A percentile compares a stretch with the other conserved stretches of the same genome.
phyloP scores from a whole-genome alignment of 148 eudicot species.

The Chenopodium suecicum region DNA sequence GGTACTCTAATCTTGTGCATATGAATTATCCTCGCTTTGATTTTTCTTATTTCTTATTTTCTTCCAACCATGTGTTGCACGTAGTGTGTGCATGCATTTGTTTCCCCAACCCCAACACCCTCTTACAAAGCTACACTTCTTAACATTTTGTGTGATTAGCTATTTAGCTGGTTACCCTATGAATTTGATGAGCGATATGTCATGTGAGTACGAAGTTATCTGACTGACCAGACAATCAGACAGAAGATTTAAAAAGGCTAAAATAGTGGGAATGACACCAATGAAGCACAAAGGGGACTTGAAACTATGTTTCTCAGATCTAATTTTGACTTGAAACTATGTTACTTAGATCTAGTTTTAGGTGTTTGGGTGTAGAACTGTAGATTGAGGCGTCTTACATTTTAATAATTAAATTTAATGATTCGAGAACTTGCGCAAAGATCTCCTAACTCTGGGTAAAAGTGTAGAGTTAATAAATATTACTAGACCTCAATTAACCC shows the following conservation, averaged over 20 bases:
- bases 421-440: not conserved
- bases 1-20: conserved; percentile 40
- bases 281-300: not conserved
- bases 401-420: not conserved
- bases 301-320: too few species aligned
- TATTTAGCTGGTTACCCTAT: not conserved
- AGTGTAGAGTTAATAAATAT: not conserved
- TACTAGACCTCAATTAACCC: not conserved
- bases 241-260: too few species aligned
- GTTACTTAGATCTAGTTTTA: not conserved
- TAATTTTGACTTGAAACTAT: too few species aligned
- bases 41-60: not conserved
- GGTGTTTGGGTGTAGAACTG: not conserved
- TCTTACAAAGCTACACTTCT: not conserved
- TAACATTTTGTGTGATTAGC: not conserved
- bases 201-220: not conserved
- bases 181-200: not conserved
- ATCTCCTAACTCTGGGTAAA: not conserved
- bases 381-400: not conserved
- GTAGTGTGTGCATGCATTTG: not conserved
- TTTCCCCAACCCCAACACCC: too few species aligned
- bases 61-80: not conserved
- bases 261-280: not conserved
- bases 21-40: not conserved
- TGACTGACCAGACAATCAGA: not conserved